Evolutionary conservation across 352 stramenopile species (phyloP).

Genomic region (Globisporangium megalacanthum): DNA sequence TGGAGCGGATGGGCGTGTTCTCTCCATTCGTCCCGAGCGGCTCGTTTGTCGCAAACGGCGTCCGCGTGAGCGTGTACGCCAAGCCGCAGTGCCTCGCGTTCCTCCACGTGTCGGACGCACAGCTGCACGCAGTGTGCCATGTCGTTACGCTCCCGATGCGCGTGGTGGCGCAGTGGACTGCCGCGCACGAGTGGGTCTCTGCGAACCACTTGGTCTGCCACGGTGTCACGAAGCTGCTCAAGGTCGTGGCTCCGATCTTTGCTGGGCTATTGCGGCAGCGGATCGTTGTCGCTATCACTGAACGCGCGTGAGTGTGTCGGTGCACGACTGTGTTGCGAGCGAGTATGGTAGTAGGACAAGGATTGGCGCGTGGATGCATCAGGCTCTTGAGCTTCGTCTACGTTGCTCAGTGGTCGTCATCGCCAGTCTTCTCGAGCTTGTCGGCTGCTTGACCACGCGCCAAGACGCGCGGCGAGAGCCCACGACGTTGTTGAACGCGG

Average conservation of each 20-base stretch:
- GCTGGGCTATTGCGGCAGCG: background rate
- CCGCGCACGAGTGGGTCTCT: background rate
- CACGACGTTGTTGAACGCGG: conserved; percentile 98
- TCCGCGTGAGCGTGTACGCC: background rate
- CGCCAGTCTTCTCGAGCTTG: conserved; percentile 72
- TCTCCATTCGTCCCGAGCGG: background rate
- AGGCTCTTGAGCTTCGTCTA: no score
- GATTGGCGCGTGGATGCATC: no score
- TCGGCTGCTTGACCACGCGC: conserved; percentile 99
- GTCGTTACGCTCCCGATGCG: background rate
- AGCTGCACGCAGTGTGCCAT: background rate
- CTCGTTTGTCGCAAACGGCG: background rate
- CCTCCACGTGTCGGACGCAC: background rate
- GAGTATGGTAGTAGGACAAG: no score
- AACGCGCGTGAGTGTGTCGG: background rate
- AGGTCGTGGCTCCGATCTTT: background rate
- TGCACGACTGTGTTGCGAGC: no score
- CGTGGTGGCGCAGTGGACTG: background rate
- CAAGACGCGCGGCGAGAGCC: conserved; percentile 96
- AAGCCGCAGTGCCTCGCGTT: background rate
- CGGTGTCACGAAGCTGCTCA: background rate
- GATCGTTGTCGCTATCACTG: background rate
- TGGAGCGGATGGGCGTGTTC: background rate
- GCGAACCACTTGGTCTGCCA: background rate
- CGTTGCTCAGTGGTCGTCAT: no score